phyloP scores from a whole-genome alignment of 495 filamentous ascomycete species.

The Mytilinidion resinicola region DNA sequence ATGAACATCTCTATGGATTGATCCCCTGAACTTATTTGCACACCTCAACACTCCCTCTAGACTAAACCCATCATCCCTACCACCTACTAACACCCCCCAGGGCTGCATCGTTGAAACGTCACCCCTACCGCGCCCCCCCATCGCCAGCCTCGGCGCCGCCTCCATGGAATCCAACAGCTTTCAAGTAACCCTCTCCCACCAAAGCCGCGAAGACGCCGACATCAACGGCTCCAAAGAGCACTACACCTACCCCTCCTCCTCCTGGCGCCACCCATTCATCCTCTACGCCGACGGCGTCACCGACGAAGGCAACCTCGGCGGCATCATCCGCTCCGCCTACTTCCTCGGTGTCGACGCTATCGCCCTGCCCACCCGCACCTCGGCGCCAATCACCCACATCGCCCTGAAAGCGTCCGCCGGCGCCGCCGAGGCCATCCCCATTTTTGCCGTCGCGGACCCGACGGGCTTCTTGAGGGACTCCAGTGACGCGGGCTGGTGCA shows the following conservation, averaged over 20 bases:
- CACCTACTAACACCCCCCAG: constrained; percentile 19
- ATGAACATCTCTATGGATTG: neutral
- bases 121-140: constrained; percentile 66
- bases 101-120: constrained; percentile 85
- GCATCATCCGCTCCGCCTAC: constrained; percentile 76
- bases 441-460: constrained; percentile 61
- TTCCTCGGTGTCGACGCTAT: constrained; percentile 76
- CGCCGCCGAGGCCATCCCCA: constrained; percentile 68
- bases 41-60: no score
- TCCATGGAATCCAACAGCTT: constrained; percentile 37
- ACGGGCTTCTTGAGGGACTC: constrained; percentile 62
- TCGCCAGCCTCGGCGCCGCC: constrained; percentile 48
- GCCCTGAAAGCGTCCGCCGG: constrained; percentile 83
- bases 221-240: constrained; percentile 57
- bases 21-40: no score
- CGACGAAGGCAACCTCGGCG: constrained; percentile 85
- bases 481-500: constrained; percentile 66
- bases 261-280: constrained; percentile 63
- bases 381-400: constrained; percentile 65
- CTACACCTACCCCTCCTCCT: constrained; percentile 29
- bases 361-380: constrained; percentile 36
- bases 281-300: constrained; percentile 77
- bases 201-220: constrained; percentile 63
- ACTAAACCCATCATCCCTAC: no score
- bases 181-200: constrained; percentile 53